These are phyloP conservation scores for Pseudopediastrum boryanum DNA, from an alignment of 139 green algal genomes.

Conservation along the genomic window DNA sequence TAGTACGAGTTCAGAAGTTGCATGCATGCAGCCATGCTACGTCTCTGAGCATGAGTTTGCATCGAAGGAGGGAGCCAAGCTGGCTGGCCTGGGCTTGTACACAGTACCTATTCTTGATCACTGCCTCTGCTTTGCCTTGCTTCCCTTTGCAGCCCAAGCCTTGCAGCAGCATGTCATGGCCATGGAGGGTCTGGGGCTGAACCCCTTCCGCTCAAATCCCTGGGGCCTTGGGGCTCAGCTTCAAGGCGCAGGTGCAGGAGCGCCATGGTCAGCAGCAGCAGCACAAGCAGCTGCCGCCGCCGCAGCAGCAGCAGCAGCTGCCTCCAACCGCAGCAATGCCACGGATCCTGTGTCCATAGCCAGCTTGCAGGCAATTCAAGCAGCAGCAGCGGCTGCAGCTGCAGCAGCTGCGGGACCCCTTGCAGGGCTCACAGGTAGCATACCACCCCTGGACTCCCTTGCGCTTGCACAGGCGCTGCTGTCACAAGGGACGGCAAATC, in stretches of 20 bases:
- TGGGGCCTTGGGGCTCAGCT: too few relatives aligned
- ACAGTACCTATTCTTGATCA: not conserved
- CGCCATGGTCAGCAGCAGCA: constrained; percentile 5
- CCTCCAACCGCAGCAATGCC: constrained; percentile 10
- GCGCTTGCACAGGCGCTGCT: not conserved
- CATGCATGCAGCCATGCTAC: too few relatives aligned
- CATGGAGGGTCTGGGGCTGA: not conserved
- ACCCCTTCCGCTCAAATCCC: too few relatives aligned
- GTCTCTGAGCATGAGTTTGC: too few relatives aligned
- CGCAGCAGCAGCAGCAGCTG: constrained; percentile 18
- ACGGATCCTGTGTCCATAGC: constrained; percentile 4
- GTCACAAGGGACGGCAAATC: not conserved
- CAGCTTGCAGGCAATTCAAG: constrained; percentile 5
- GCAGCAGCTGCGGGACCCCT: too few relatives aligned
- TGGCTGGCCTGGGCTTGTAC: too few relatives aligned
- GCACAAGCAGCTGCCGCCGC: constrained; percentile 14
- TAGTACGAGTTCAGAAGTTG: too few relatives aligned
- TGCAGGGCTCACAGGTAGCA: not conserved
- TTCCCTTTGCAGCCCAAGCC: constrained; percentile 8
- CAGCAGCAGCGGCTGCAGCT: constrained; percentile 14
- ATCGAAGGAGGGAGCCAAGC: too few relatives aligned
- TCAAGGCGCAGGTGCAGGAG: not conserved
- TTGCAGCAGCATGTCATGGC: constrained; percentile 31
- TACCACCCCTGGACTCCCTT: not conserved
- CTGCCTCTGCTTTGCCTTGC: not conserved